Evolutionary conservation across 2,329 filamentous ascomycete species (phyloP), one percentile per base, ranked within the genome.

Genomic region (Scopulariopsis brevicaulis): DNA sequence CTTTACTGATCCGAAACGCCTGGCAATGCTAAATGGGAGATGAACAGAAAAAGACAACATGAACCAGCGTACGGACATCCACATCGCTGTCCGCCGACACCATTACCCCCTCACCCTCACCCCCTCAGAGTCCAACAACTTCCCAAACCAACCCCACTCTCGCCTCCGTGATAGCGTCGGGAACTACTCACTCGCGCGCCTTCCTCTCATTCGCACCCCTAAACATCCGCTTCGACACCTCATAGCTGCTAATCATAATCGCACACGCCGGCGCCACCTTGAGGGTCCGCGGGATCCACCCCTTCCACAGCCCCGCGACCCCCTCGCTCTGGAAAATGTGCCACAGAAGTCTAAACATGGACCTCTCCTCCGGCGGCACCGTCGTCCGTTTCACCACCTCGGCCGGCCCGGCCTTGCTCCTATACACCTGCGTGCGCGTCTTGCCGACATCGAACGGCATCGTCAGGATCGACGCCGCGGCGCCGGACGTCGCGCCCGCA

Each of bases 191-290:
- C 51, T 34, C 51, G 5, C 28, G 24, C 51, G 15, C 24, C 12
- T n/a, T 32, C 40, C 69, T 73, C 66, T 82, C 77, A 60, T 97
- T 96, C 55, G 90, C 83, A 12, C 82, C 80, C 57, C 84, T 79
- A 37, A 95, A 95, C 69, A 88, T 85, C 70, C 89, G 86, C 78
- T 99, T 99, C 55, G 94, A 92, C 43, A 97, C 82, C 71, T 99
- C 94, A 70, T 97, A 99, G 68, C 87, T 96, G 69, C 90, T 95
- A 68, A 99, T 97, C 94, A 99, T 99, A 69, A 99, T 97, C 32
- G 94, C 94, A 72, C 94, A 99, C 0, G 93, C 90, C 1, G 94
- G 94, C 1, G 94, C 93, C 5, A 99, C 92, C 70, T 97, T 97
- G 60, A 97, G 76, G 63, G 90, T 96, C 46, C 94, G 80, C 0